Evolutionary conservation across 495 filamentous ascomycete species (phyloP).

Genomic region (Neurospora sp.): DNA sequence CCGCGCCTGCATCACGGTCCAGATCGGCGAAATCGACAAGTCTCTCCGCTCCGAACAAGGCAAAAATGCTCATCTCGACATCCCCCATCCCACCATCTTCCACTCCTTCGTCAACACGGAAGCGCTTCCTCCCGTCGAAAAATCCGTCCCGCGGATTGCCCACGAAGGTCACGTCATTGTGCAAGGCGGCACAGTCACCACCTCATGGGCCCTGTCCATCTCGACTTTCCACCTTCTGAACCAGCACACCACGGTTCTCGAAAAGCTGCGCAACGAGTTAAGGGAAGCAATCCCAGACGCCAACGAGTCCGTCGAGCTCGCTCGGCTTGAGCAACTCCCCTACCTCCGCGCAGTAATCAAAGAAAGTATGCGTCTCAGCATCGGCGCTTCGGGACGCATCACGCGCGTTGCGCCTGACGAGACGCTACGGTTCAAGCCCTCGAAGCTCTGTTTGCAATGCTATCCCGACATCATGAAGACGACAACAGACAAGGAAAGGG

Average conservation of each 20-base stretch:
- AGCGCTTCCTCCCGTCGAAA: constrained; percentile 15
- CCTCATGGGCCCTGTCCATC: constrained; percentile 16
- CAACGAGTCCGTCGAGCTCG: neutral
- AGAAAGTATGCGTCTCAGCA: constrained; percentile 31
- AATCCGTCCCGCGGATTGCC: constrained; percentile 15
- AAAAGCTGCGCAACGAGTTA: constrained; percentile 12
- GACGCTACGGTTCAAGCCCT: constrained; percentile 23
- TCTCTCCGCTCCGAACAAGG: neutral
- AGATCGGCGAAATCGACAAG: constrained; percentile 4
- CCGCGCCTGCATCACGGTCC: constrained; percentile 1
- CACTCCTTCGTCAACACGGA: constrained; percentile 19
- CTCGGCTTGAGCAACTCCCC: constrained; percentile 3
- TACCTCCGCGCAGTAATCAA: constrained; percentile 34
- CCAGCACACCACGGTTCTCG: constrained; percentile 6
- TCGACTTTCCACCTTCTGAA: constrained; percentile 20
- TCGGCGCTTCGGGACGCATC: constrained; percentile 31
- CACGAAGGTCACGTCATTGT: constrained; percentile 22
- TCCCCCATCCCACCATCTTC: constrained; percentile 19
- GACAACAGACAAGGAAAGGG: neutral
- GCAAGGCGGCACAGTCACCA: constrained; percentile 17
- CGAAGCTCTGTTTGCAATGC: neutral
- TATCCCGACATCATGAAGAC: neutral
- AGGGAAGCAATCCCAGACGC: constrained; percentile 3
- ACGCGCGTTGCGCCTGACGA: constrained; percentile 33
- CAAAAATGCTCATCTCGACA: neutral